A percentile compares a stretch with the other conserved stretches of the same genome.
These are phyloP conservation scores for Hanseniaspora gamundiae DNA, from an alignment of 1,139 yeast species.

Conservation along the genomic window DNA sequence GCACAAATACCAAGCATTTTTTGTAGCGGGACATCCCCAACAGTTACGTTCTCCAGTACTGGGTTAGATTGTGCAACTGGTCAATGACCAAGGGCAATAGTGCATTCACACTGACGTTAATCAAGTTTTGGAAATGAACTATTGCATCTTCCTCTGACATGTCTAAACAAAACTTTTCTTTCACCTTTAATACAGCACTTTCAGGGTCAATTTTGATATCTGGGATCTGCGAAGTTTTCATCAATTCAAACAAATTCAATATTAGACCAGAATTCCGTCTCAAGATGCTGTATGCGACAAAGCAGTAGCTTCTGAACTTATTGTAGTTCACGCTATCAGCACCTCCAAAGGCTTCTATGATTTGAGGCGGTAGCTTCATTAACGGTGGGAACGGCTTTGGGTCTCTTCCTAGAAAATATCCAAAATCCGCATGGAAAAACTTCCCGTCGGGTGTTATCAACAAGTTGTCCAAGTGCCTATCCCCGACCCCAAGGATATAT, in stretches of 20 bases:
- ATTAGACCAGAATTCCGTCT: constrained; percentile 84
- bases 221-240: constrained; percentile 91
- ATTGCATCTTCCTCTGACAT: constrained; percentile 95
- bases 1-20: too few species aligned
- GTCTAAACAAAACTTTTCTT: constrained; percentile 86
- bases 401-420: constrained; percentile 89
- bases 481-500: constrained; percentile 90
- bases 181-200: constrained; percentile 75
- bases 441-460: constrained; percentile 64
- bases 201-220: constrained; percentile 67
- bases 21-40: too few species aligned
- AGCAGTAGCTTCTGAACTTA: constrained; percentile 83
- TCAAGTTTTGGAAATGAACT: constrained; percentile 81
- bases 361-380: constrained; percentile 94
- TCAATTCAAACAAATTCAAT: constrained; percentile 78
- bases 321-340: constrained; percentile 72
- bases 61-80: constrained; percentile 87
- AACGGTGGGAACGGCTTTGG: constrained; percentile 98
- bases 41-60: constrained; percentile 86
- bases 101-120: constrained; percentile 89
- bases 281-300: constrained; percentile 83
- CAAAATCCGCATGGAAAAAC: constrained; percentile 95
- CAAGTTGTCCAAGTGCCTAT: constrained; percentile 86
- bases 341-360: constrained; percentile 97
- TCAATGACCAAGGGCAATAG: constrained; percentile 91